phyloP scores from a whole-genome alignment of 495 filamentous ascomycete species.

The Lasiosphaeria hispida region DNA sequence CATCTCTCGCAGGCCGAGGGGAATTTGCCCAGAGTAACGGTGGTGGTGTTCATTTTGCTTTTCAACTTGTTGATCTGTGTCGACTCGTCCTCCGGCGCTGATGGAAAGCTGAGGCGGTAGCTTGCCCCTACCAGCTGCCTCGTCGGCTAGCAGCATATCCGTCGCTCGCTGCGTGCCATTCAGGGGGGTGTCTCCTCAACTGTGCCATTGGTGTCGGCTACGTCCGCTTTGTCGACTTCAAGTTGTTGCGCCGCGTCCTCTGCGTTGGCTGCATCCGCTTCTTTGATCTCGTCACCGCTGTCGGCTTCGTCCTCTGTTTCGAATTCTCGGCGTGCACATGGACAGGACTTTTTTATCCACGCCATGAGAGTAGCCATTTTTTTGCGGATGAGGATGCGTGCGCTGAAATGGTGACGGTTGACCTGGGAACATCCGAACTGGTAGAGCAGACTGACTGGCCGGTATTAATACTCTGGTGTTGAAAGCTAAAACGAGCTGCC shows the following conservation, averaged over 20 bases:
- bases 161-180: neutral
- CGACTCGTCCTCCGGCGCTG: neutral
- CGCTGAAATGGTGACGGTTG: slow-evolving; percentile 10
- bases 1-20: slow-evolving; percentile 3
- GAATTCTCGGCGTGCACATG: slow-evolving; percentile 8
- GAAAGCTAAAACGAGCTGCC: slow-evolving; percentile 7
- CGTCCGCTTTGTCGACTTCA: slow-evolving; percentile 4
- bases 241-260: slow-evolving; percentile 3
- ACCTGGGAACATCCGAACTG: slow-evolving; percentile 8
- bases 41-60: slow-evolving; percentile 8
- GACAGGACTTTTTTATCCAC: slow-evolving; percentile 8
- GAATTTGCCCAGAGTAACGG: slow-evolving; percentile 3
- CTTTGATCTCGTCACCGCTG: neutral
- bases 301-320: slow-evolving; percentile 8
- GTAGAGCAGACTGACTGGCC: slow-evolving; percentile 10
- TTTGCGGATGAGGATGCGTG: slow-evolving; percentile 14
- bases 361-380: slow-evolving; percentile 10
- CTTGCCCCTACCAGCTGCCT: slow-evolving; percentile 4
- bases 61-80: slow-evolving; percentile 2
- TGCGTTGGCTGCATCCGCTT: slow-evolving; percentile 1
- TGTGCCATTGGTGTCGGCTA: neutral
- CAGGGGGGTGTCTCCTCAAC: slow-evolving; percentile 1
- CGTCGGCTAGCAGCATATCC: slow-evolving; percentile 1
- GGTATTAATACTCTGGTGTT: slow-evolving; percentile 6
- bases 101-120: slow-evolving; percentile 3